Conservation (phyloP, 1,284 basidiomycete species). For the Stygiomarasmius scandens region DNA sequence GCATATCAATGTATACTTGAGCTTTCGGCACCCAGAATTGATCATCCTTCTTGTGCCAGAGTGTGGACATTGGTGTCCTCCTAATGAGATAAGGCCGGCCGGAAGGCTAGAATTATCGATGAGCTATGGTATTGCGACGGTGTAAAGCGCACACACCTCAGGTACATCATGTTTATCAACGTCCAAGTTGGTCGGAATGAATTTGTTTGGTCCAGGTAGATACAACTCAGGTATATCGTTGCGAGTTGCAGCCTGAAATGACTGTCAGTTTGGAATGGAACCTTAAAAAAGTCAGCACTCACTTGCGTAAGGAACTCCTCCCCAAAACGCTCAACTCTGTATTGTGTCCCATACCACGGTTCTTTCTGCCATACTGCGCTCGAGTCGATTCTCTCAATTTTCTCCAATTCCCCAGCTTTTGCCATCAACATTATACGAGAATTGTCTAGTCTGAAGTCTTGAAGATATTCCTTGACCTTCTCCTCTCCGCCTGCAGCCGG, state of each 20-base stretch:
- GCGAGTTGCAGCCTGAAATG: conserved; percentile 54
- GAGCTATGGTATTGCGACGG: conserved; percentile 2
- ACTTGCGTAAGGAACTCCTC: conserved; percentile 69
- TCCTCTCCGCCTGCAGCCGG: conserved; percentile 40
- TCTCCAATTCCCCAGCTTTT: conserved; percentile 66
- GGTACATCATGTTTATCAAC: conserved; percentile 73
- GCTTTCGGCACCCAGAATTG: conserved; percentile 93
- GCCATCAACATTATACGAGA: conserved; percentile 82
- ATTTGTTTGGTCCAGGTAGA: conserved; percentile 87
- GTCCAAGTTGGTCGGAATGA: conserved; percentile 87
- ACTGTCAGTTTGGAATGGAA: conserved; percentile 48
- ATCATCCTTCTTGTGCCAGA: conserved; percentile 98
- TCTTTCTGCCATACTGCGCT: conserved; percentile 65
- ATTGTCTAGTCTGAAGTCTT: conserved; percentile 61
- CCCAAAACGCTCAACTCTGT: conserved; percentile 70
- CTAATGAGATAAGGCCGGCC: conserved; percentile 77
- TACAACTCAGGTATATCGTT: conserved; percentile 72
- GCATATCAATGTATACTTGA: conserved; percentile 68
- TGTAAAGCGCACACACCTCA: conserved; percentile 46
- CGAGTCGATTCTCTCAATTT: conserved; percentile 46
- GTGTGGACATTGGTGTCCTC: conserved; percentile 68
- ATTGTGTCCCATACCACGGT: conserved; percentile 88
- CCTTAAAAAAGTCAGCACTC: conserved; percentile 15
- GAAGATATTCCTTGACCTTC: conserved; percentile 68
- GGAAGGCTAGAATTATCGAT: conserved; percentile 52